Conservation (phyloP, 176 grass and related monocot species). For the Poa pratensis region DNA sequence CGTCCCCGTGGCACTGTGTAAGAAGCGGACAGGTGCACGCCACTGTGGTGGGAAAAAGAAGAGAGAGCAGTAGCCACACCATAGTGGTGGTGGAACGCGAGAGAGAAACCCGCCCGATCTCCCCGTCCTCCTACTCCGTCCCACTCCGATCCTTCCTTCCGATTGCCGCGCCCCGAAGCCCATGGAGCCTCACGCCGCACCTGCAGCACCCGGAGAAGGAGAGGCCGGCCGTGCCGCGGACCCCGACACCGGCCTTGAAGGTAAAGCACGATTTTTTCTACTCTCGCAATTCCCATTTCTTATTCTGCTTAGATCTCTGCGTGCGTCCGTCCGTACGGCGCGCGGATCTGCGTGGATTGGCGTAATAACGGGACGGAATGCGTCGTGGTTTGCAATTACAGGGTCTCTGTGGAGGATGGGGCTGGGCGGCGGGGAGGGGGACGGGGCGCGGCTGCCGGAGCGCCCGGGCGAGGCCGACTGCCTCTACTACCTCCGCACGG, state of each 20-base stretch:
- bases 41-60: conserved; percentile 41
- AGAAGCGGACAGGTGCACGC: conserved; percentile 44
- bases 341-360: conserved; percentile 32
- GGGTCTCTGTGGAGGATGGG: conserved; percentile 79
- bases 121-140: conserved; percentile 39
- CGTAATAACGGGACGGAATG: conserved; percentile 37
- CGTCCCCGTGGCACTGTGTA: conserved; percentile 18
- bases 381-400: conserved; percentile 37
- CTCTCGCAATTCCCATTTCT: too few species aligned
- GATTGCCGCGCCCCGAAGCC: conserved; percentile 42
- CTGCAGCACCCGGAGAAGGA: neutral
- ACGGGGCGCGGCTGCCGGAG: conserved; percentile 63
- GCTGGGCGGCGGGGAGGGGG: conserved; percentile 46
- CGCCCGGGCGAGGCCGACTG: conserved; percentile 83
- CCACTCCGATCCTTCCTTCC: conserved; percentile 39
- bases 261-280: too few species aligned
- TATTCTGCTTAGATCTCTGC: conserved; percentile 22
- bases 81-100: conserved; percentile 30
- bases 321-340: conserved; percentile 29
- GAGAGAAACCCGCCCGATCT: conserved; percentile 44
- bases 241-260: conserved; percentile 71
- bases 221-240: conserved; percentile 41
- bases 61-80: conserved; percentile 50
- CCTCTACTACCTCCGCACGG: conserved; percentile 83
- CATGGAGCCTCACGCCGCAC: conserved; percentile 50